Base-by-base conservation (phyloP, 345 rosid species). In the Populus nigra region DNA sequence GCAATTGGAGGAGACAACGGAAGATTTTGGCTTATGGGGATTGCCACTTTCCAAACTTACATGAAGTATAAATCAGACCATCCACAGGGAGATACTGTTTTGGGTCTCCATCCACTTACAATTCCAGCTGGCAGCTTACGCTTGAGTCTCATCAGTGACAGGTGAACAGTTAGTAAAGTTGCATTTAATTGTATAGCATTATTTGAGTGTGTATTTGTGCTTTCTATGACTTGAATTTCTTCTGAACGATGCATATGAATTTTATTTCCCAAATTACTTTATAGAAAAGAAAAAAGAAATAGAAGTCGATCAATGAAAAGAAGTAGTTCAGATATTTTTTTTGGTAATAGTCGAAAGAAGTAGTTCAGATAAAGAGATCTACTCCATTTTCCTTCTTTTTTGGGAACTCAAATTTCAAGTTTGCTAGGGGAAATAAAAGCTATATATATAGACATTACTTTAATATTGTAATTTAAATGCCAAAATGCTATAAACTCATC, bases 41-140 rank as follows among this genome's bases (percentile, higher is more conserved):
- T 88, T 72, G 93, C 99, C n/a, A 92, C 94, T 80, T 90, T 91
- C 71, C 91, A 92, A 68, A 90, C 88, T 73, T 95, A 89, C 88
- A 82, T 87, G 89, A 91, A 88, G 81, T 91, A 90, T 73, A 91
- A 91, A 90, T 84, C 91, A 20, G 89, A 88, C 36, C 83, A 86
- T 79, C 95, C 97, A 16, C 91, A 94, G 31, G 84, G 87, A 1
- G 93, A 92, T 72, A 79, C 85, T 65, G 75, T 92, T 61, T 93
- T 91, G 94, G 87, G 88, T 65, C 89, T 93, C 31, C 88, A 88
- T 74, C 89, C 94, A 65, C 83, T 93, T 3, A 90, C 92, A 73
- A 85, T 96, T 81, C 96, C 99, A 72, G 79, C 90, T 12, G 88
- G 83, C 73, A 88, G 87, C 83, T 85, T 93, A 43, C 84, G 94